These are phyloP conservation scores for Hibiscus syriacus DNA, from an alignment of 345 rosid genomes.

Conservation along the genomic window DNA sequence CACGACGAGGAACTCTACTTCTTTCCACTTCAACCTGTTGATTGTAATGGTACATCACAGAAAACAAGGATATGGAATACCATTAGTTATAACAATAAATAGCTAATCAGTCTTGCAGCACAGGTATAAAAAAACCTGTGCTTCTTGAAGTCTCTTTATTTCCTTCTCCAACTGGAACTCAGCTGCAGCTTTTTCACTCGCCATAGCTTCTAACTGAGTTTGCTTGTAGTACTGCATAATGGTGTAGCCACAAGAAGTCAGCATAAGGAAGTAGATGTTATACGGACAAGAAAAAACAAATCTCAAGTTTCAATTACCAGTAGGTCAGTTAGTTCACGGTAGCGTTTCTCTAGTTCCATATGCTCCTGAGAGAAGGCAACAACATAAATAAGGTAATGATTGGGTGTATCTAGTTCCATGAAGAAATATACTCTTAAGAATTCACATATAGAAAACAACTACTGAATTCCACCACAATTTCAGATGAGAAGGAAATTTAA, in stretches of 20 bases:
- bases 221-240: constrained; percentile 87
- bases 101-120: constrained; percentile 12
- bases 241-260: constrained; percentile 8
- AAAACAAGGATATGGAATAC: background rate
- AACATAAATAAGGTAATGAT: constrained; percentile 21
- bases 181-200: constrained; percentile 98
- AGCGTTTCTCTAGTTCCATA: constrained; percentile 94
- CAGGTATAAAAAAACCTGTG: constrained; percentile 41
- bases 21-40: constrained; percentile 84
- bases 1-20: constrained; percentile 64
- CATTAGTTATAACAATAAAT: constrained; percentile 1
- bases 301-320: constrained; percentile 54
- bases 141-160: constrained; percentile 76
- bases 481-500: background rate
- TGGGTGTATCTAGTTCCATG: constrained; percentile 1
- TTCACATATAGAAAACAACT: constrained; percentile 6
- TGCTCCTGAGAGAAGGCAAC: constrained; percentile 64
- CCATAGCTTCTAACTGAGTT: constrained; percentile 95
- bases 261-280: background rate
- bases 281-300: background rate
- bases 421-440: background rate
- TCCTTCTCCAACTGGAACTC: constrained; percentile 98
- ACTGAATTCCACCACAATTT: background rate
- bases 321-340: constrained; percentile 93
- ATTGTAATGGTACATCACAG: constrained; percentile 5